Evolutionary conservation across 768 basidiomycete genomes (phyloP), one percentile per base, ranked within the genome.

Genomic region (Strobilomyces dryophilus): DNA sequence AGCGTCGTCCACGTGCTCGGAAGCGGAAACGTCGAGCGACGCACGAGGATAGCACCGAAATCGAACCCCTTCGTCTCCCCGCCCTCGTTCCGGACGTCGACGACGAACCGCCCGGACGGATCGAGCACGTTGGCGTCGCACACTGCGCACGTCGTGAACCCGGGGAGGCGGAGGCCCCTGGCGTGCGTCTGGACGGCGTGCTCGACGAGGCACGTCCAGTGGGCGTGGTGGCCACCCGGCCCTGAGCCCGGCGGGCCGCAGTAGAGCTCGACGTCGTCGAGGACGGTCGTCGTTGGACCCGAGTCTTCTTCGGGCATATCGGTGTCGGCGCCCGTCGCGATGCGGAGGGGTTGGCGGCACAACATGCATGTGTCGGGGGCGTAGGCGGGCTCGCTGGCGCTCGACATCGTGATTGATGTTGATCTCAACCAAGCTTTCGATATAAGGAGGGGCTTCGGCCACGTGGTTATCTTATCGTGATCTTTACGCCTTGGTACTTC

Each of bases 161-260:
- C 11, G 37, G 43, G 45, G 1, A 32, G 18, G 39, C 27, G 26
- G 18, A 2, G 4, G 42, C n/a, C 36, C 9, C 32, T 47, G 4
- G 42, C 3, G 8, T 36, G 45, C 10, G 31, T 26, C 8, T 39
- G 54, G 20, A 49, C 58, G 2, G 52, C 62, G 31, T 57, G 46
- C 21, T 67, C 66, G 52, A 67, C 52, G 20, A 67, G 56, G 55
- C 65, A 66, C 12, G 57, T 37, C 65, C 65, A 66, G 52, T 66
- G 65, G 32, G 65, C 41, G 39, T 67, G 65, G 18, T 66, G 65
- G 1, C 52, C 60, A 21, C 60, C 20, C 3, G 65, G 62, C 5
- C 60, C 56, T 8, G 58, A 60, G 15, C 60, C 62, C 1, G 62
- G 57, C 18, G 54, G 49, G 21, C 53, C 55, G 52, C 63, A 67